Percentiles rank a stretch among this genome's conserved stretches.
Evolutionary conservation across 805 yeast genomes (phyloP).

Genomic region (Pichia phayaonensis): DNA sequence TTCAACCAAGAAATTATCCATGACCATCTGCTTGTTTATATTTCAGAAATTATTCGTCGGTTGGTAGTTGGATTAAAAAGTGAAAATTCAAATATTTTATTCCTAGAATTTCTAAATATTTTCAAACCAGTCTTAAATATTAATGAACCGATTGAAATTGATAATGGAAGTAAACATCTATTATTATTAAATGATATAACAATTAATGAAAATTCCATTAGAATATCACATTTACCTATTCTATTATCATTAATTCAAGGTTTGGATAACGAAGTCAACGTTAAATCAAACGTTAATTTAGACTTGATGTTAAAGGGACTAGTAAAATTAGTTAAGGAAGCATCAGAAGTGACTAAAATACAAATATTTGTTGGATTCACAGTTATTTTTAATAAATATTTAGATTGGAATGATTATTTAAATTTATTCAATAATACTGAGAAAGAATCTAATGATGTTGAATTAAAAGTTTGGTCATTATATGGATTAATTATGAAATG

Average conservation of each 20-base stretch:
- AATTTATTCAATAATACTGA: background rate
- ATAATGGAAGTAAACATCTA: background rate
- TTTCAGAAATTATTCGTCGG: slow-evolving; percentile 5
- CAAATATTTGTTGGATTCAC: slow-evolving; percentile 8
- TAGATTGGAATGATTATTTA: slow-evolving; percentile 3
- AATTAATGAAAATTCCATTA: background rate
- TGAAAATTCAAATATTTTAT: background rate
- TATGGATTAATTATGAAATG: slow-evolving; percentile 12
- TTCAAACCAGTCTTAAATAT: background rate
- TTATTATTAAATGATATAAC: background rate
- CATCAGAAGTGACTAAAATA: background rate
- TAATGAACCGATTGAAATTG: background rate
- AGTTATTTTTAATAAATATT: slow-evolving; percentile 10
- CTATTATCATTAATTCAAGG: slow-evolving; percentile 6
- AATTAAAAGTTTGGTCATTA: slow-evolving; percentile 10
- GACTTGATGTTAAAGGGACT: background rate
- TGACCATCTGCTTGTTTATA: background rate
- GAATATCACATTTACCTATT: slow-evolving; percentile 1
- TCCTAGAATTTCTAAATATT: background rate
- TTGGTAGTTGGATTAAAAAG: slow-evolving; percentile 3
- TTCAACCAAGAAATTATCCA: background rate
- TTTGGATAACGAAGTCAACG: background rate
- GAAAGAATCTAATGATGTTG: background rate
- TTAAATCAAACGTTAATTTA: background rate
- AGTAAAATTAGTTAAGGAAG: background rate